These are phyloP conservation scores for Aphanomyces euteiches DNA, from an alignment of 352 stramenopile species.

Conservation along the genomic window DNA sequence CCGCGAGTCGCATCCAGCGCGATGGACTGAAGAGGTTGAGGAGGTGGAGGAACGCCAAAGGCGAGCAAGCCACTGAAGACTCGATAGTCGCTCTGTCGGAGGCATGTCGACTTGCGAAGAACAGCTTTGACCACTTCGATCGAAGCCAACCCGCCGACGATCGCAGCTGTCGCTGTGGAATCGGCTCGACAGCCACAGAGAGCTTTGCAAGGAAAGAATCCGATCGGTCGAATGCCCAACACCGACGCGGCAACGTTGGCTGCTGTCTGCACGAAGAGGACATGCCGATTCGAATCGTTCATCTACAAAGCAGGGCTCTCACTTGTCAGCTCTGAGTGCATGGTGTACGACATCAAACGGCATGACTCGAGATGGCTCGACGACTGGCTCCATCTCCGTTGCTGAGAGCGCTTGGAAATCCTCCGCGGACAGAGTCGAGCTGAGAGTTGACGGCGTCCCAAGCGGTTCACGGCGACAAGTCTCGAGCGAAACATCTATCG, in stretches of 20 bases:
- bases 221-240: conserved; percentile 10
- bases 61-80: neutral
- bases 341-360: neutral
- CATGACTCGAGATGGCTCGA: neutral
- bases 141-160: conserved; percentile 35
- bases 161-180: conserved; percentile 33
- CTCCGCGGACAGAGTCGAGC: neutral
- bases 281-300: conserved; percentile 32
- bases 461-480: no score
- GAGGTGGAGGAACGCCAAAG: conserved; percentile 11
- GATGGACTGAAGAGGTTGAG: conserved; percentile 33
- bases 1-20: conserved; percentile 38
- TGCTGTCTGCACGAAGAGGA: conserved; percentile 39
- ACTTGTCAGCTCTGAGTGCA: neutral
- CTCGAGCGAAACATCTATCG: no score
- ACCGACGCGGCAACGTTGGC: conserved; percentile 32
- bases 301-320: conserved; percentile 5
- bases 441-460: no score
- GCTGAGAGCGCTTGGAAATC: neutral
- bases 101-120: neutral
- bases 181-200: conserved; percentile 23
- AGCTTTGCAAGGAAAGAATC: conserved; percentile 33
- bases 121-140: conserved; percentile 37
- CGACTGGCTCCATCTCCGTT: neutral
- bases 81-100: neutral